Evolutionary conservation across 2,329 filamentous ascomycete species (phyloP).

Genomic region (Diplocarpon rosae): DNA sequence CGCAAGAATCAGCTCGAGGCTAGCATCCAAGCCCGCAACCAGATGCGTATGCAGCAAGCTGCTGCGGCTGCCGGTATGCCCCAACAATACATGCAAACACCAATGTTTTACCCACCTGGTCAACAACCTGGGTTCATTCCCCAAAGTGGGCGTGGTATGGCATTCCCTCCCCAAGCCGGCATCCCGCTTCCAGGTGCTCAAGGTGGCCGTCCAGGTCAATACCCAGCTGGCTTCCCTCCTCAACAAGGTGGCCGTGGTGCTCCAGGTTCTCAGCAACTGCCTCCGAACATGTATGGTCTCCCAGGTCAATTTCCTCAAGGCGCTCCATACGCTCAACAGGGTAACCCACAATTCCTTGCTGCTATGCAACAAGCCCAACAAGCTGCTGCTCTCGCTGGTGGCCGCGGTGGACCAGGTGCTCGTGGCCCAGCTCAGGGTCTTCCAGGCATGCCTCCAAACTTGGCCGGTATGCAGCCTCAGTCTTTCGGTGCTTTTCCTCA

Average conservation of each 20-base stretch:
- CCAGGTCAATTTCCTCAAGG: slow-evolving; percentile 71
- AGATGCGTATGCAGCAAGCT: slow-evolving; percentile 95
- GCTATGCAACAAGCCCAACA: slow-evolving; percentile 72
- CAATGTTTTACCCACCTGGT: slow-evolving; percentile 84
- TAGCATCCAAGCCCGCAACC: slow-evolving; percentile 97
- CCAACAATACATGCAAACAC: slow-evolving; percentile 76
- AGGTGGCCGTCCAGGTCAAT: slow-evolving; percentile 75
- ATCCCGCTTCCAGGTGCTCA: slow-evolving; percentile 63
- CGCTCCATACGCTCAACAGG: slow-evolving; percentile 67
- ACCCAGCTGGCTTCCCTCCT: slow-evolving; percentile 67
- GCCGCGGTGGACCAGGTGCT: slow-evolving; percentile 31
- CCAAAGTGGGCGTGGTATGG: slow-evolving; percentile 49
- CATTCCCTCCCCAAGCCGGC: slow-evolving; percentile 49
- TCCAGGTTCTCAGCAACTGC: slow-evolving; percentile 72
- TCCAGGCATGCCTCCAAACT: slow-evolving; percentile 63
- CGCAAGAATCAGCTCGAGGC: slow-evolving; percentile 99
- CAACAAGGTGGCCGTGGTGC: slow-evolving; percentile 83
- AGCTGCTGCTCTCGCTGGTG: slow-evolving; percentile 38
- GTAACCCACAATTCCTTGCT: slow-evolving; percentile 68
- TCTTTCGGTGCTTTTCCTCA: slow-evolving; percentile 40
- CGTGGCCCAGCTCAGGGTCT: slow-evolving; percentile 55
- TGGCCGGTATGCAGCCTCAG: slow-evolving; percentile 48
- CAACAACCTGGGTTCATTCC: slow-evolving; percentile 63
- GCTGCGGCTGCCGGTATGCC: slow-evolving; percentile 83
- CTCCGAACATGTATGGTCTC: slow-evolving; percentile 75